Evolutionary conservation across 768 basidiomycete species (phyloP).

Genomic region (Termitomyces eurrhizus): DNA sequence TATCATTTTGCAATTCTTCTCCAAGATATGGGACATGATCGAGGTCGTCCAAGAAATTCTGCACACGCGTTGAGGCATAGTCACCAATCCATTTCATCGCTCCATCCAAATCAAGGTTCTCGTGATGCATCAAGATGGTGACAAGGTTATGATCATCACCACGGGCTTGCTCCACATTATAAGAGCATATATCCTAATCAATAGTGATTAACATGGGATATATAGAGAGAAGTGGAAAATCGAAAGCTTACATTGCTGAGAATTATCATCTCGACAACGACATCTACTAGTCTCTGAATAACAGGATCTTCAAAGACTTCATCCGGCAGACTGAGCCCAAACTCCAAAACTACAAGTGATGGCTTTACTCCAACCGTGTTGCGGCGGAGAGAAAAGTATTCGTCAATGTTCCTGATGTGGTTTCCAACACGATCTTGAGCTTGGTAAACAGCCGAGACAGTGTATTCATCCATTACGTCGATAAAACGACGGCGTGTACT

Average conservation of each 20-base stretch:
- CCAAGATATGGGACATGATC: conserved; percentile 32
- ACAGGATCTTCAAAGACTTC: neutral
- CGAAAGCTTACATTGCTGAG: neutral
- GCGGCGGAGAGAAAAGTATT: neutral
- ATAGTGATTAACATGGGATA: neutral
- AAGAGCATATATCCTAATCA: conserved; percentile 14
- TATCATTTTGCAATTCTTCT: conserved; percentile 24
- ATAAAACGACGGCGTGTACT: too few relatives aligned
- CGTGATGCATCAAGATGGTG: conserved; percentile 35
- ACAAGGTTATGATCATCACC: conserved; percentile 41
- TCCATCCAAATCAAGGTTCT: conserved; percentile 21
- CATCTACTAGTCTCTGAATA: neutral
- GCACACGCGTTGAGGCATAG: conserved; percentile 26
- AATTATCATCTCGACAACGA: neutral
- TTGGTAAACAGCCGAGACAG: too few relatives aligned
- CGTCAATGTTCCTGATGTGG: neutral
- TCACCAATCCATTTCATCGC: conserved; percentile 23
- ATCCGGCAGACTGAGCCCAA: neutral
- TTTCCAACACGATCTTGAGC: neutral
- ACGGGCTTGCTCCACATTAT: conserved; percentile 23
- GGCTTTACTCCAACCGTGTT: neutral
- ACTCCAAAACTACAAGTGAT: too few relatives aligned
- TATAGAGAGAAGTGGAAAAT: neutral
- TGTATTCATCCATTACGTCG: too few relatives aligned
- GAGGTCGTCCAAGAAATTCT: conserved; percentile 27